phyloP scores from a whole-genome alignment of 257 asterid species.

The Solanum chiquidenum region DNA sequence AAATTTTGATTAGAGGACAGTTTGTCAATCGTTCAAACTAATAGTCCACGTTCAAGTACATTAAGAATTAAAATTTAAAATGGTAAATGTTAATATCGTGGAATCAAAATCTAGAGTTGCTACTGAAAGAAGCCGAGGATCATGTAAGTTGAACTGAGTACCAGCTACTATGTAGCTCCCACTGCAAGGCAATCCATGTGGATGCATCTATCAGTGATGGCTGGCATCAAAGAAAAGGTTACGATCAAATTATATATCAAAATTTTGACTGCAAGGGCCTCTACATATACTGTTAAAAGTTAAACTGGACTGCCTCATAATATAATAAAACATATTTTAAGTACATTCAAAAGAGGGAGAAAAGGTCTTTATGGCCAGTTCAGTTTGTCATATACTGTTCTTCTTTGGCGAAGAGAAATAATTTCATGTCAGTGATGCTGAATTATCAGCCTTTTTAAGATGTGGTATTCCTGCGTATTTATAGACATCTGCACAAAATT shows the following conservation, averaged over 20 bases:
- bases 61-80: no score
- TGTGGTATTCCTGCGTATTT: neutral
- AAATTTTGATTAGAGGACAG: no score
- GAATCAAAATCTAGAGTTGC: conserved; percentile 9
- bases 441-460: no score
- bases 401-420: neutral
- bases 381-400: neutral
- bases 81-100: no score
- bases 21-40: no score
- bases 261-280: neutral
- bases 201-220: neutral
- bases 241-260: neutral
- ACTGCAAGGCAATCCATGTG: neutral
- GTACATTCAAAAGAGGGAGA: neutral
- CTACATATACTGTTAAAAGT: neutral
- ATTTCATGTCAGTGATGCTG: neutral
- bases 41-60: no score
- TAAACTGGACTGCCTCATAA: neutral
- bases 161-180: conserved; percentile 28
- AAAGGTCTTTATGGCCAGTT: neutral
- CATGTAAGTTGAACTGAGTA: conserved; percentile 4
- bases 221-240: neutral
- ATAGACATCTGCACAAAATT: neutral
- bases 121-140: conserved; percentile 29
- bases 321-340: neutral